Base-by-base conservation (phyloP, 495 filamentous ascomycete species). In the Hypoxylon trugodes region DNA sequence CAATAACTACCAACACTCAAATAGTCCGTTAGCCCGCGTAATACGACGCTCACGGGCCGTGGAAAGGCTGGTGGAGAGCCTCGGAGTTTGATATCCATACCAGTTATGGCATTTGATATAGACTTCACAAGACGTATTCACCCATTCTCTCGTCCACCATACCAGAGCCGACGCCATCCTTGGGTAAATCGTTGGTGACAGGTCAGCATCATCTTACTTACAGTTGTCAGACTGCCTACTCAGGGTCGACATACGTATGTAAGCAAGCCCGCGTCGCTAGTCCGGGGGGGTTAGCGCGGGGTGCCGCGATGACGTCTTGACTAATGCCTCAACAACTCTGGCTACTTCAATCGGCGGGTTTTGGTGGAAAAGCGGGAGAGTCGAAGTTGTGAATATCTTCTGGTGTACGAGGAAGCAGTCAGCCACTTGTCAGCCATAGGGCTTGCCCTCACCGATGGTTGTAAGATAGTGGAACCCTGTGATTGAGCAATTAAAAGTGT, bases 331-430 rank as follows among this genome's bases (percentile, higher is more conserved):
- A 15, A 18, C n/a, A n/a, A n/a, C n/a, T n/a, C n/a, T n/a, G n/a
- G n/a, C n/a, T n/a, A n/a, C 9, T 40, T 35, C 33, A n/a, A 15
- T 40, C 9, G 12, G n/a, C n/a, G n/a, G n/a, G n/a, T n/a, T n/a
- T 18, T 54, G 13, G 13, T 38, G 10, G 15, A 37, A 21, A 26
- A 21, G 19, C 4, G 28, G 55, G 56, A 66, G 43, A 12, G 49
- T 56, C 56, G 55, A 46, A 55, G 22, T 42, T 56, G 37, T 56
- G 63, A 50, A 61, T 47, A 50, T 36, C 41, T 35, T 47, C 45
- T 22, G 38, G 4, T 22, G 36, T 24, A 38, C 40, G 57, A 6
- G 24, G 18, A 51, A 16, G 5, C n/a, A 12, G 49, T 60, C 55
- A 65, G 36, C 42, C 62, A 50, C 15, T 3, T 28, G 50, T 56